Evolutionary conservation across 1,284 basidiomycete species (phyloP).

Genomic region (Xanthoconium separans): DNA sequence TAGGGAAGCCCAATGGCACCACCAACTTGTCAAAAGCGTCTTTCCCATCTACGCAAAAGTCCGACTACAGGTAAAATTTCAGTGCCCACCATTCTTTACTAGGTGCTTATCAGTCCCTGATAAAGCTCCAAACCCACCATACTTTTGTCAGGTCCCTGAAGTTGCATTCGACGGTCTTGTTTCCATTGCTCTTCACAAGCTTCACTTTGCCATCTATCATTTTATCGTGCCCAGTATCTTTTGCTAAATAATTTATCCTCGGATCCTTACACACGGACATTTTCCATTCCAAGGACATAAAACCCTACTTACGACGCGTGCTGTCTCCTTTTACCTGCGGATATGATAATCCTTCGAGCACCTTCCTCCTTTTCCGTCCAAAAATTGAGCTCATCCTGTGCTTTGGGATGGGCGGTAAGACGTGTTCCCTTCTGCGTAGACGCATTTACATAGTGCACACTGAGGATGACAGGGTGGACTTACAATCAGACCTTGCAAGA

Average conservation of each 20-base stretch:
- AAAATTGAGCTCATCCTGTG: conserved; percentile 56
- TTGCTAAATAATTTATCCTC: conserved; percentile 23
- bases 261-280: conserved; percentile 17
- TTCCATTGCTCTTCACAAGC: conserved; percentile 1
- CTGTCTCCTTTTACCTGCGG: conserved; percentile 36
- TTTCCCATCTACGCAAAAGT: conserved; percentile 50
- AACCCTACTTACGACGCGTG: conserved; percentile 18
- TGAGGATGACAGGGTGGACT: conserved; percentile 29
- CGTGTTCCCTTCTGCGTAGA: conserved; percentile 46
- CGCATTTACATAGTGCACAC: conserved; percentile 2
- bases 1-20: conserved; percentile 65
- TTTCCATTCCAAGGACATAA: conserved; percentile 13
- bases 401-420: conserved; percentile 54
- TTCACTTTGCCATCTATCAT: conserved; percentile 7
- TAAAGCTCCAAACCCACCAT: conserved; percentile 19
- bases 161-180: conserved; percentile 7
- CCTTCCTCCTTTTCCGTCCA: conserved; percentile 61
- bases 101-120: conserved; percentile 1
- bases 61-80: conserved; percentile 37
- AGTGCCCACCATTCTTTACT: neutral
- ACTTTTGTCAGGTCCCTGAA: conserved; percentile 16
- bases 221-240: conserved; percentile 11
- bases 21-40: conserved; percentile 63
- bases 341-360: conserved; percentile 52
- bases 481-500: conserved; percentile 79